Base-by-base conservation (phyloP, 805 yeast genomes). In the Zygotorulaspora florentina region DNA sequence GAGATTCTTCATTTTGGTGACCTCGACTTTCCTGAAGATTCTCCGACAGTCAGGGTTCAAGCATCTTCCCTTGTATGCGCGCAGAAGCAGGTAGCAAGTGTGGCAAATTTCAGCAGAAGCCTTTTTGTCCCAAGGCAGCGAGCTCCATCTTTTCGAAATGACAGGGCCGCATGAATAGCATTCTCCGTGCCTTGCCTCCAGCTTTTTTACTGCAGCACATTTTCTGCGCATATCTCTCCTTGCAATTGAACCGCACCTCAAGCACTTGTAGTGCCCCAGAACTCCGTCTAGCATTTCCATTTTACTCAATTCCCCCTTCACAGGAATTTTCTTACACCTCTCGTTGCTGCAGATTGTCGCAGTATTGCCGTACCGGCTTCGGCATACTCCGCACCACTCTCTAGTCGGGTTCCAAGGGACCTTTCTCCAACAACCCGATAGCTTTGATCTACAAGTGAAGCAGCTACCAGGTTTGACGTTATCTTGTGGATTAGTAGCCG, bases 301-400 rank as follows among this genome's bases (percentile, higher is more conserved):
- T 23, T 29, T 39, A 17, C 30, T 39, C 35, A 45, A 36, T 27
- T 42, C 45, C 18, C 40, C 35, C 6, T 39, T 23, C 27, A 26
- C 12, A 2, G 43, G 46, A 23, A 42, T 46, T n/a, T 46, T 42
- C 12, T 18, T 17, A 31, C 46, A 46, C 16, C 18, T 18, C 16
- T 29, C 17, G 15, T 42, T 42, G 18, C 31, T 38, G 37, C 50
- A 42, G 9, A 46, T 34, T 2, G 43, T 42, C 8, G 42, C 46
- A 8, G 46, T 38, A 3, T 34, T 40, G n/a, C 29, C 29, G 34
- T 42, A 46, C 7, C 50, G 31, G 16, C 46, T 35, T 5, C 50
- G 37, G 29, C 46, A 46, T n/a, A n/a, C 15, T 8, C 42, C 25
- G 36, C 50, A 46, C 46, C 50, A 46, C n/a, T 10, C 20, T 25